Percentiles rank a stretch among this genome's conserved stretches.
phyloP scores from a whole-genome alignment of 352 stramenopile genomes.

The Pythium chondricola region DNA sequence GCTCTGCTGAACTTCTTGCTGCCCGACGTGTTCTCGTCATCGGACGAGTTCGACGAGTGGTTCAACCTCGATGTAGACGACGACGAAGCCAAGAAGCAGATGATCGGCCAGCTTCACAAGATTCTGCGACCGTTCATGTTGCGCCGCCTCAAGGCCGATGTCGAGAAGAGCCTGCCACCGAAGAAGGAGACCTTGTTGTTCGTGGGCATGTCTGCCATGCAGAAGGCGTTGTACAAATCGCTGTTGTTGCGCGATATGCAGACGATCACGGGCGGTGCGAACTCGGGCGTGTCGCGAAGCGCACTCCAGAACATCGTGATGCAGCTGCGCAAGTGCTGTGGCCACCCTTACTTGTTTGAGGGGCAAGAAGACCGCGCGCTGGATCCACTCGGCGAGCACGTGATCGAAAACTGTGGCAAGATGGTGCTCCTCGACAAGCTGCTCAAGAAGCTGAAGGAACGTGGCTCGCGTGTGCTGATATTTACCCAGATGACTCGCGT shows the following conservation, averaged over 20 bases:
- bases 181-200: conserved; percentile 97
- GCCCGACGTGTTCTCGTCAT: conserved; percentile 90
- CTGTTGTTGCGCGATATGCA: conserved; percentile 95
- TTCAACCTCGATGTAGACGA: conserved; percentile 86
- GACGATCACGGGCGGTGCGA: conserved; percentile 58
- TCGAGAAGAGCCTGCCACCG: conserved; percentile 96
- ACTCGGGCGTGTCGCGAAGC: conserved; percentile 65
- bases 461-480: conserved; percentile 85
- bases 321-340: conserved; percentile 86
- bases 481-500: conserved; percentile 93
- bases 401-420: conserved; percentile 97
- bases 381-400: conserved; percentile 93
- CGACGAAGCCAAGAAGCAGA: conserved; percentile 86
- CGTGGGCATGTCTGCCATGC: conserved; percentile 87
- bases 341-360: conserved; percentile 93
- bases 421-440: conserved; percentile 96
- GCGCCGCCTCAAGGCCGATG: conserved; percentile 97
- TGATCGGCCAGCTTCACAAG: conserved; percentile 86
- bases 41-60: conserved; percentile 85
- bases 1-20: conserved; percentile 93
- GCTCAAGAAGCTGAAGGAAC: conserved; percentile 81
- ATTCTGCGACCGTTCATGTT: conserved; percentile 95
- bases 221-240: conserved; percentile 97
- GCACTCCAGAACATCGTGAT: conserved; percentile 86
- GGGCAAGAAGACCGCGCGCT: conserved; percentile 93